These are phyloP conservation scores for Dictyostelium purpureum DNA, from an alignment of 78 protist genomes.

Conservation along the genomic window DNA sequence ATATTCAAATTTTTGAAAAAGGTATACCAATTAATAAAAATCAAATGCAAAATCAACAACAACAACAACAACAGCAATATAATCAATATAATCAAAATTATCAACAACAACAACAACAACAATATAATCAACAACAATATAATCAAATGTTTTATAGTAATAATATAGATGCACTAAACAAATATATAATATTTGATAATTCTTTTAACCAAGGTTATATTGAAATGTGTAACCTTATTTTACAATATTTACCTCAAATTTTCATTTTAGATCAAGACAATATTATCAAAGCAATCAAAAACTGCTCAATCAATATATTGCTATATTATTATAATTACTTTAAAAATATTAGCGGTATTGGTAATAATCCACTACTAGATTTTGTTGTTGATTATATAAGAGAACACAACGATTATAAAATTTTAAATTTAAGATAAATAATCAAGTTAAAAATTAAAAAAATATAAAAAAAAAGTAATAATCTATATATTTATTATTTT, in stretches of 20 bases:
- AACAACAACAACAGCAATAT: background rate
- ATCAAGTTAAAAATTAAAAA: background rate
- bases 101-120: background rate
- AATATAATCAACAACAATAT: background rate
- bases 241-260: background rate
- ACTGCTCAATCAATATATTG: background rate
- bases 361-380: background rate
- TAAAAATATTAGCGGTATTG: background rate
- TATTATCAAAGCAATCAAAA: background rate
- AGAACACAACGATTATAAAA: background rate
- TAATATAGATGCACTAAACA: background rate
- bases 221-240: background rate
- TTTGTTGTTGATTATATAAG: background rate
- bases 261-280: background rate
- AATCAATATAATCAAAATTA: background rate
- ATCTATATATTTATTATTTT: no score
- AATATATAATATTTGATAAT: background rate
- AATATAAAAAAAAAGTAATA: no score
- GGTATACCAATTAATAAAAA: background rate
- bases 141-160: no score
- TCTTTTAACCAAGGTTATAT: background rate
- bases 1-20: background rate
- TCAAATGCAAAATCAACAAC: background rate
- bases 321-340: background rate
- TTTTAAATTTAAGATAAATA: no score